Base-by-base conservation (phyloP, 2,329 filamentous ascomycete genomes). In the Leptodontidium sp. region DNA sequence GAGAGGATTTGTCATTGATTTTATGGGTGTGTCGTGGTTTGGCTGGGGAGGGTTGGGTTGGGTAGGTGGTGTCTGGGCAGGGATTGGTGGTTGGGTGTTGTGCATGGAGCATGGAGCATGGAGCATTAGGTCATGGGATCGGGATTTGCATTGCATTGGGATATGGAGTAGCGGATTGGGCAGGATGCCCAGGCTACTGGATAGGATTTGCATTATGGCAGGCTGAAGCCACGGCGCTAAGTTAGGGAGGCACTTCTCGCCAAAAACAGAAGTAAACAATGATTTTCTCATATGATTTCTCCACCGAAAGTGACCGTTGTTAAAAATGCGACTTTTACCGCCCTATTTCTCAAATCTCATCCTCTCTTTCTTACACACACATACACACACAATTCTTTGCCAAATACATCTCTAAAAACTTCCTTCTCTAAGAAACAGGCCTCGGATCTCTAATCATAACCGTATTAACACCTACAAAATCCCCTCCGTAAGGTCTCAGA, bases 1-100 rank as follows among this genome's bases (percentile, higher is more conserved):
- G 88, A 96, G 78, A 84, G 93, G 68, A 91, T 92, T 82, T 94
- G 92, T 77, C 93, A 74, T 65, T 74, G 47, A 72, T 17, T 61
- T 35, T 7, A 3, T 43, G 52, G 40, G 15, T 61, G 61, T 14
- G 11, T n/a, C 6, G 17, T 38, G 21, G 26, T 38, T 55, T 17
- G 40, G 35, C 26, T 35, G 38, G 14, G 24, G 50, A 17, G 2
- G 26, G 40, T 38, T 50, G 47, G 14, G 52, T 35, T 29, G 17
- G 26, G 61, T 24, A 50, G 40, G 32, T n/a, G 26, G 45, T 21
- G 45, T 35, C 52, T 11, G 1, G 17, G 29, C 4, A 6, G 38
- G 4, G 11, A 11, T 11, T 40, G 38, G 38, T 40, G 38, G 38
- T 2, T 47, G 45, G 45, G 45, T 47, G 9, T 40, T 40, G 38